These are phyloP conservation scores for Hyaloperonospora arabidopsidis DNA, from an alignment of 352 stramenopile genomes.

Conservation along the genomic window DNA sequence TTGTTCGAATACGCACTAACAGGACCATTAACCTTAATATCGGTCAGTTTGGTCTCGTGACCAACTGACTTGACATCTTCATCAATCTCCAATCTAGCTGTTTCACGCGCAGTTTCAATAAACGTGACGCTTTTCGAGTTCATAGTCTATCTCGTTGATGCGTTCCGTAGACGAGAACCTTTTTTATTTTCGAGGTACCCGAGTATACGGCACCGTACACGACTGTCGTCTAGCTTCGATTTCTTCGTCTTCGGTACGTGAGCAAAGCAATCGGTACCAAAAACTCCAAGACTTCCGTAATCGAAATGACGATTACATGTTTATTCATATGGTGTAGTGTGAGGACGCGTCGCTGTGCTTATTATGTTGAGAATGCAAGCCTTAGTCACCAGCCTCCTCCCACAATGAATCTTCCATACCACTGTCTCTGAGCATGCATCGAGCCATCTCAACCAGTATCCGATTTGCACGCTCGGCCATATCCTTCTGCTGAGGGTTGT, in stretches of 20 bases:
- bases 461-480: background rate
- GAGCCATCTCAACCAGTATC: background rate
- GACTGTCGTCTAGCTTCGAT: background rate
- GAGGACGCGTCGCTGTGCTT: background rate
- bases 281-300: background rate
- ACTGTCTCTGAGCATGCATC: background rate
- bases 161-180: background rate
- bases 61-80: background rate
- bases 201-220: background rate
- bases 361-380: background rate
- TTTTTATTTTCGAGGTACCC: background rate
- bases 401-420: background rate
- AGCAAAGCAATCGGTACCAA: background rate
- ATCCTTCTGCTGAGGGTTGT: background rate
- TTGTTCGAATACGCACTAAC: background rate
- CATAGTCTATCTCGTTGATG: background rate
- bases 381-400: background rate
- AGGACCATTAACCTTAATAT: background rate
- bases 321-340: background rate
- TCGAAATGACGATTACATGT: background rate
- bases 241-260: background rate
- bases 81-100: background rate
- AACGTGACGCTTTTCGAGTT: background rate
- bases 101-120: background rate
- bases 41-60: background rate